Conservation (phyloP, 1,284 basidiomycete genomes). For the Trichosporon sp. region DNA sequence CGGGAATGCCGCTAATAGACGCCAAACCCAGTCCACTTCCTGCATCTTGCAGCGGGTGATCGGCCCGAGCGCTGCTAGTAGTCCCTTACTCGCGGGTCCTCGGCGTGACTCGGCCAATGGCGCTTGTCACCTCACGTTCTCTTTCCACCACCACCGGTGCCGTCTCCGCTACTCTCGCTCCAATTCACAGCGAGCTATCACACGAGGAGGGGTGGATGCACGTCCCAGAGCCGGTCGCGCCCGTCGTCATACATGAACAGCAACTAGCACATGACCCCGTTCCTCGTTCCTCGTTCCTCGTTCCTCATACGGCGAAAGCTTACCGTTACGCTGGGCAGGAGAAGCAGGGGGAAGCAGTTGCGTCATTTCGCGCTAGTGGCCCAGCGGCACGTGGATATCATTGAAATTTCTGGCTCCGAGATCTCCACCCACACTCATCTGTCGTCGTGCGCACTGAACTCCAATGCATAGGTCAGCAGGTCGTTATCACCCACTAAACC, state of each 20-base stretch:
- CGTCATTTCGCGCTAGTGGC: background rate
- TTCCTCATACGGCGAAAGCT: background rate
- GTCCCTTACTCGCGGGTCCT: background rate
- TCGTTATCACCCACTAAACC: background rate
- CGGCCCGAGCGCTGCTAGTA: no score
- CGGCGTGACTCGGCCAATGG: background rate
- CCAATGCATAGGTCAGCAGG: background rate
- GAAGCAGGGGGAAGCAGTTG: background rate
- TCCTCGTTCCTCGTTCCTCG: background rate
- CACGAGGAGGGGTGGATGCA: background rate
- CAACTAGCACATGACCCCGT: background rate
- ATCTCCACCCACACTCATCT: background rate
- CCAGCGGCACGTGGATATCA: slow-evolving; percentile 13
- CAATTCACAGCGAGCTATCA: no score
- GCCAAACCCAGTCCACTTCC: no score
- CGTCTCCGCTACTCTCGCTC: no score
- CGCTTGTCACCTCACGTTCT: background rate
- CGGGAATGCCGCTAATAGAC: no score
- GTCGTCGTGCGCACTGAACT: no score
- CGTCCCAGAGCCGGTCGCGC: background rate
- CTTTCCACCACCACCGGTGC: no score
- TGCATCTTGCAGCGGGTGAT: no score
- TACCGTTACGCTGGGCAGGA: background rate
- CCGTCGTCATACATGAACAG: background rate
- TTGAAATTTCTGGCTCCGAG: slow-evolving; percentile 8